Conservation (phyloP, 495 filamentous ascomycete genomes). For the Beverwykella pulmonaria region DNA sequence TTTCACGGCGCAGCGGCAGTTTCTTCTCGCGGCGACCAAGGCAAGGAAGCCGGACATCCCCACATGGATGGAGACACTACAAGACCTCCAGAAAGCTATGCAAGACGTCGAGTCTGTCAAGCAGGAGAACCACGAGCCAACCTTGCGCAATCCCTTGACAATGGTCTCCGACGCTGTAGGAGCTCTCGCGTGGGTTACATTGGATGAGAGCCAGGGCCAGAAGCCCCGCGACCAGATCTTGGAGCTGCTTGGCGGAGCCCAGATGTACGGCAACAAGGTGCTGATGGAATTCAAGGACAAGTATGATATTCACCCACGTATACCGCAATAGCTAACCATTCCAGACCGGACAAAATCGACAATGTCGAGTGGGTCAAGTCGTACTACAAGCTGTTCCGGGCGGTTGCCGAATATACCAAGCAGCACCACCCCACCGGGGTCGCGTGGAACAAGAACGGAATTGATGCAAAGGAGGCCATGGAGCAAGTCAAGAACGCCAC, state of each 20-base stretch:
- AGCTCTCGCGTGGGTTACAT: conserved; percentile 80
- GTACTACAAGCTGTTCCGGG: conserved; percentile 83
- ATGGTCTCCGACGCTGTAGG: conserved; percentile 87
- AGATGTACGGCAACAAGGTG: conserved; percentile 91
- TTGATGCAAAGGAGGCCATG: conserved; percentile 71
- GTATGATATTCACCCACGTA: conserved; percentile 52
- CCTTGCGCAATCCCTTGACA: conserved; percentile 75
- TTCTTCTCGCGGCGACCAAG: conserved; percentile 84
- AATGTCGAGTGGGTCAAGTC: conserved; percentile 78
- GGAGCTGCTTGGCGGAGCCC: conserved; percentile 74
- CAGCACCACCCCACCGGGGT: conserved; percentile 76
- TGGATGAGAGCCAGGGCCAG: conserved; percentile 48
- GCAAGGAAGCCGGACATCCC: conserved; percentile 85
- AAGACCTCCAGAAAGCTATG: conserved; percentile 78
- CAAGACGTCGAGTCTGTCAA: conserved; percentile 73
- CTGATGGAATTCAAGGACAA: conserved; percentile 88
- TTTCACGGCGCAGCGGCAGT: conserved; percentile 82
- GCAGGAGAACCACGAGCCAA: conserved; percentile 72
- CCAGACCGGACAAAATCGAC: conserved; percentile 29
- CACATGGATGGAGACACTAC: conserved; percentile 71
- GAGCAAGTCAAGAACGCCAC: conserved; percentile 60
- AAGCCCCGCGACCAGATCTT: conserved; percentile 81
- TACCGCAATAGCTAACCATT: background rate
- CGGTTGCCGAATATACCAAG: conserved; percentile 77
- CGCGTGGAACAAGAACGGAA: conserved; percentile 83